Evolutionary conservation across 176 grass and related monocot species (phyloP).

Genomic region (Lolium perenne): DNA sequence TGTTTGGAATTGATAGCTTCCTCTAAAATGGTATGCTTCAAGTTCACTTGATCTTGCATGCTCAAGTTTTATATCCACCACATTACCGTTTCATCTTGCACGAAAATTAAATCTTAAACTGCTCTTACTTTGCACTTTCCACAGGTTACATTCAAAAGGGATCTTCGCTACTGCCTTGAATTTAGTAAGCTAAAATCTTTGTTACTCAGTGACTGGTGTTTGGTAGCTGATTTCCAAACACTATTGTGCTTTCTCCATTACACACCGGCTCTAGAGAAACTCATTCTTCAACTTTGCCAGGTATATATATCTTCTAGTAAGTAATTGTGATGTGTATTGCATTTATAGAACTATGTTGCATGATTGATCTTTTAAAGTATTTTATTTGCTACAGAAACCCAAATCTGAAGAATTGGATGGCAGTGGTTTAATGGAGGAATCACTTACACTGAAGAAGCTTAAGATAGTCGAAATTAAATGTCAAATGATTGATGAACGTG

Average conservation of each 20-base stretch:
- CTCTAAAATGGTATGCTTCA: slow-evolving; percentile 19
- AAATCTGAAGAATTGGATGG: neutral
- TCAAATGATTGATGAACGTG: neutral
- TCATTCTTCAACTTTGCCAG: slow-evolving; percentile 17
- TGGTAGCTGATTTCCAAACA: neutral
- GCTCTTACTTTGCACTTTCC: neutral
- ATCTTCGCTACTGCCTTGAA: neutral
- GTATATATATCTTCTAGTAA: neutral
- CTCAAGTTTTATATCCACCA: neutral
- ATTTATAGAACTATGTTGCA: neutral
- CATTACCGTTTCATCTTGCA: neutral
- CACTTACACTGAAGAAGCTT: slow-evolving; percentile 3
- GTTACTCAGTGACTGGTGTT: neutral
- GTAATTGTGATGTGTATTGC: neutral
- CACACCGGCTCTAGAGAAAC: neutral
- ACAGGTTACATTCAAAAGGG: slow-evolving; percentile 11
- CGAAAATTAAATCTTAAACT: neutral
- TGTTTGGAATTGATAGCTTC: slow-evolving; percentile 19
- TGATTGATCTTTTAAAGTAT: neutral
- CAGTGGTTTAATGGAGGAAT: neutral
- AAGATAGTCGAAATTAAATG: neutral
- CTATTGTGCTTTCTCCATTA: neutral
- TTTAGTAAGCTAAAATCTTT: slow-evolving; percentile 5
- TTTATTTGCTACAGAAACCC: slow-evolving; percentile 9
- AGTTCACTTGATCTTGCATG: slow-evolving; percentile 9